Base-by-base conservation (phyloP, 2,329 filamentous ascomycete genomes). In the Penicillium sp. region DNA sequence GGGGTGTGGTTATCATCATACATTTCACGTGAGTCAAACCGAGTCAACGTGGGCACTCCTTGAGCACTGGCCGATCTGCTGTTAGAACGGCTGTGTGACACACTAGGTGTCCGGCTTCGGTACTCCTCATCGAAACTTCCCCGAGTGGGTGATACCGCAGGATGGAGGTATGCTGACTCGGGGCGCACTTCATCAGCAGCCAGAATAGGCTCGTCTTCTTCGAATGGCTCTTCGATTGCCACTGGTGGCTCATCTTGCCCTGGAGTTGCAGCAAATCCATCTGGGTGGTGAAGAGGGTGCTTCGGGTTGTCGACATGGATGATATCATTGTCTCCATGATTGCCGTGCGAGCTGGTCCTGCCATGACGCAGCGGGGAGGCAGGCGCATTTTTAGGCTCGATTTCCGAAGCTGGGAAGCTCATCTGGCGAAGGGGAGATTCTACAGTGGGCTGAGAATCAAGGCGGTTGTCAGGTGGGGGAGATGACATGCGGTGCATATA, bases 111-210 rank as follows among this genome's bases (percentile, higher is more conserved):
- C 25, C 76, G 77, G 61, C 81, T 85, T 18, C 79, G 70, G 48
- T 66, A 67, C 33, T 81, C 75, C 54, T 81, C 77, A 49, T 81
- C 80, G 29, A 83, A 80, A 65, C 82, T 87, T 49, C 81, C 81
- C 55, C 83, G 84, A 49, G 84, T 80, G 12, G 90, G 90, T n/a
- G 88, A 89, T 27, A 97, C 84, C 14, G 92, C 94, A 22, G 94
- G 90, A 50, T 89, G 86, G 67, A 90, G 80, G 62, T 84, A 85
- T 53, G 87, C 88, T 14, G 82, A 81, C 31, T 83, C 82, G 0
- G 86, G 84, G 52, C 89, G 84, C 27, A 96, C 82, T 74, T 97
- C 92, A 68, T 97, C 94, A 1, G 89, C 82, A 7, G 94, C 94
- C 49, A 99, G 79, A 60, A 99, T 96, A 0, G 93, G 92, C 26